These are phyloP conservation scores for Pezizomycotina sp. DNA, from an alignment of 2,329 filamentous ascomycete genomes.

Conservation along the genomic window DNA sequence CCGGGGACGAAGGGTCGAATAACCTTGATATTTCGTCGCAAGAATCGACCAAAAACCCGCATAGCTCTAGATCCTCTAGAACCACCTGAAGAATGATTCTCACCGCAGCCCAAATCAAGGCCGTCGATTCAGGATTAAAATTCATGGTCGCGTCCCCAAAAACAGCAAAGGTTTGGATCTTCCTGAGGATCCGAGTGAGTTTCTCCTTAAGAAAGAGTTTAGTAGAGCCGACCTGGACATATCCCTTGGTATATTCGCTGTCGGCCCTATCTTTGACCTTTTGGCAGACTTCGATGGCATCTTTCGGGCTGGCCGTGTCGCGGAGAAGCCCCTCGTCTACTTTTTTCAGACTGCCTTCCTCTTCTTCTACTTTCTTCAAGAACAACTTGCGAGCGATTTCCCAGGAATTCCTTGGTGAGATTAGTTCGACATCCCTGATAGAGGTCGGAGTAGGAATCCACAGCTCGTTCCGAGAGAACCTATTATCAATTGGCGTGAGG, in stretches of 20 bases:
- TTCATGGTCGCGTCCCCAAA: slow-evolving; percentile 13
- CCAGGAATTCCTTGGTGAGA: no score
- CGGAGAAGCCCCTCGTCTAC: slow-evolving; percentile 2
- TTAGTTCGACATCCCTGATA: no score
- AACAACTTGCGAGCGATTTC: slow-evolving; percentile 3
- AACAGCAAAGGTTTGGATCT: slow-evolving; percentile 12
- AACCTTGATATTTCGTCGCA: slow-evolving; percentile 12
- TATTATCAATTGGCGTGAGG: no score
- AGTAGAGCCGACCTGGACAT: neutral
- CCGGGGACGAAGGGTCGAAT: no score
- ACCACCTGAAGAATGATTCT: slow-evolving; percentile 14
- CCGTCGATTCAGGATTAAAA: slow-evolving; percentile 7
- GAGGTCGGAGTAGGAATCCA: no score
- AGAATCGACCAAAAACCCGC: slow-evolving; percentile 7
- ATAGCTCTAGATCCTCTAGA: slow-evolving; percentile 9
- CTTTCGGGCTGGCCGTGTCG: slow-evolving; percentile 2
- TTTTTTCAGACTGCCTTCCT: slow-evolving; percentile 3
- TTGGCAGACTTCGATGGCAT: slow-evolving; percentile 6
- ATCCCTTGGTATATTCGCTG: slow-evolving; percentile 5
- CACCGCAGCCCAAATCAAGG: slow-evolving; percentile 14
- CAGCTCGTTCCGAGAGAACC: no score
- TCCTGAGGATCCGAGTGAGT: slow-evolving; percentile 8
- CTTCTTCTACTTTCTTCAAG: slow-evolving; percentile 1
- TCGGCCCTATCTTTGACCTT: slow-evolving; percentile 5
- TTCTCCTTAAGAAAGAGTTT: slow-evolving; percentile 5